These are phyloP conservation scores for Monilinia vaccinii-corymbosi DNA, from an alignment of 2,329 filamentous ascomycete species.

Conservation along the genomic window DNA sequence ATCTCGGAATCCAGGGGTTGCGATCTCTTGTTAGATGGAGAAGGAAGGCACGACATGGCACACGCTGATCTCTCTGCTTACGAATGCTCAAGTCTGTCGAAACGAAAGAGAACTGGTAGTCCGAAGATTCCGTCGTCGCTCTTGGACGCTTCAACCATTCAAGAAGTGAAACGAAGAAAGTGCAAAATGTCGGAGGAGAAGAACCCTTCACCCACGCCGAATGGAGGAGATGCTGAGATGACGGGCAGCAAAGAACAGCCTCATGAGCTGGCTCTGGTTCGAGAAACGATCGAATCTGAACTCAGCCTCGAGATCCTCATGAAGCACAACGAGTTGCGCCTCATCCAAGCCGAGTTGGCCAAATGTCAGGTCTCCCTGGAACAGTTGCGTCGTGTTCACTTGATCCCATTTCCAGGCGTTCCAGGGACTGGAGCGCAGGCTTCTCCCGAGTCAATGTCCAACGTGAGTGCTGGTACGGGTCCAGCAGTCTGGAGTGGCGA, in stretches of 20 bases:
- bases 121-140: slow-evolving; percentile 11
- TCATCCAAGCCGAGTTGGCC: slow-evolving; percentile 92
- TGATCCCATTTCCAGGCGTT: slow-evolving; percentile 80
- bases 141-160: slow-evolving; percentile 12
- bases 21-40: slow-evolving; percentile 39
- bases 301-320: slow-evolving; percentile 85
- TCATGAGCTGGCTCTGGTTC: slow-evolving; percentile 27
- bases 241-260: slow-evolving; percentile 11
- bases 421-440: slow-evolving; percentile 39
- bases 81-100: slow-evolving; percentile 19
- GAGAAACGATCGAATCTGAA: slow-evolving; percentile 60
- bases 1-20: slow-evolving; percentile 48
- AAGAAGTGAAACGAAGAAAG: slow-evolving; percentile 29
- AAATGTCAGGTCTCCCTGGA: slow-evolving; percentile 93
- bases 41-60: slow-evolving; percentile 35
- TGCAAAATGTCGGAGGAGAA: slow-evolving; percentile 17
- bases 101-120: slow-evolving; percentile 24
- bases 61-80: slow-evolving; percentile 18
- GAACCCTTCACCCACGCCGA: neutral
- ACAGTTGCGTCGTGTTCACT: slow-evolving; percentile 82
- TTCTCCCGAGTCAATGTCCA: slow-evolving; percentile 52
- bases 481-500: slow-evolving; percentile 57
- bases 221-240: slow-evolving; percentile 16
- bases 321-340: slow-evolving; percentile 87
- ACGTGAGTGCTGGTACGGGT: slow-evolving; percentile 67